These are phyloP conservation scores for Acanthamoeba sp. DNA, from an alignment of 208 protist species.

Conservation along the genomic window DNA sequence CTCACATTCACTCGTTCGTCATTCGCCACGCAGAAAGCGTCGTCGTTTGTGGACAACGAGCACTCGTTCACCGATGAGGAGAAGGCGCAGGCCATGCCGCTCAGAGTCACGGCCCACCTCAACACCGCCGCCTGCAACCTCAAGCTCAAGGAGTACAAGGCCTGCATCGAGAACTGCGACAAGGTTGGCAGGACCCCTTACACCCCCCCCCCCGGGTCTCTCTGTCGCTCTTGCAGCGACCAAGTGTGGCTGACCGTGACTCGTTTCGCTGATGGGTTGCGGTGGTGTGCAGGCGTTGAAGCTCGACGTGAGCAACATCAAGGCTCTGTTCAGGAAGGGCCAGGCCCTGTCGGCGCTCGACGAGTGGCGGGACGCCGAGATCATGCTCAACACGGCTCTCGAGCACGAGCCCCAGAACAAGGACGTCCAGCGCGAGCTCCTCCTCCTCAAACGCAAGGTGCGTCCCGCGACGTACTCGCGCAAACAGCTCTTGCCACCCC, in stretches of 20 bases:
- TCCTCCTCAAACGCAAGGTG: slow-evolving; percentile 57
- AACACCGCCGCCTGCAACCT: slow-evolving; percentile 77
- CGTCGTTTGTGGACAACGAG: slow-evolving; percentile 56
- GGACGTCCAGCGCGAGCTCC: slow-evolving; percentile 60
- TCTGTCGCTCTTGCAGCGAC: too few species aligned
- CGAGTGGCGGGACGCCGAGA: slow-evolving; percentile 55
- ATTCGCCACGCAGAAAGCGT: neutral
- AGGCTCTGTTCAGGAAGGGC: slow-evolving; percentile 75
- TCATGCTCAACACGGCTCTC: slow-evolving; percentile 22
- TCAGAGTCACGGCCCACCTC: slow-evolving; percentile 64
- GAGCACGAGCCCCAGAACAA: slow-evolving; percentile 70
- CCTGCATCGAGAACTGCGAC: slow-evolving; percentile 71
- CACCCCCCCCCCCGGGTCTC: too few species aligned
- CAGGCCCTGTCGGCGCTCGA: slow-evolving; percentile 40
- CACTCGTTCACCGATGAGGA: slow-evolving; percentile 72
- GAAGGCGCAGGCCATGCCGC: slow-evolving; percentile 64
- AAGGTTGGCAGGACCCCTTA: too few species aligned
- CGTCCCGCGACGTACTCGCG: neutral
- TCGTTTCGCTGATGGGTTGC: too few species aligned
- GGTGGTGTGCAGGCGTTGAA: too few species aligned
- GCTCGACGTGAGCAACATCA: slow-evolving; percentile 70
- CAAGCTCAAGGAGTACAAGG: slow-evolving; percentile 62
- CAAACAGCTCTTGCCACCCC: too few species aligned
- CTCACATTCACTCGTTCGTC: neutral
- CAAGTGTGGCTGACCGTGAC: too few species aligned